Base-by-base conservation (phyloP, 1,139 yeast genomes). In the Suhomyces chickasaworum region DNA sequence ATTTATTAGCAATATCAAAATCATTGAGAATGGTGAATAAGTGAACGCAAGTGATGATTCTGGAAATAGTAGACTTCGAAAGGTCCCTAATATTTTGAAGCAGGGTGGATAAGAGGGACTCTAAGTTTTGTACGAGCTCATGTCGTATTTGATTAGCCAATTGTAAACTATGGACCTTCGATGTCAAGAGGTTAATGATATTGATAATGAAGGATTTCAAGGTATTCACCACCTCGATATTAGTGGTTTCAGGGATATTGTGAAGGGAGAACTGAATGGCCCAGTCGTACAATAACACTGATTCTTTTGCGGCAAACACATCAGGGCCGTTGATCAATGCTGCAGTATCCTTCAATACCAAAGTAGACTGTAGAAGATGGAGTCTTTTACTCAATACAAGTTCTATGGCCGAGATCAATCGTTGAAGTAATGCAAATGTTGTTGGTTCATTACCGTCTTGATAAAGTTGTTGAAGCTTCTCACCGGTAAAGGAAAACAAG, bases 11-110 rank as follows among this genome's bases (percentile, higher is more conserved):
- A 7, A 73, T 53, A 34, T 71, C 78, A 46, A 60, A 63, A 50
- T 73, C 77, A 49, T 70, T 68, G 18, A 74, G 47, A 4, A 73
- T 64, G 4, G 74, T 59, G 46, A 64, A 70, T 13, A 72, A 56
- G 45, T 73, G 75, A 3, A 65, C 60, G 0, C 58, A 45, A 3
- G 49, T 42, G 7, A 42, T 17, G 13, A 50, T 36, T 39, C 15
- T 42, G 35, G 37, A 31, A 13, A 16, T 30, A 21, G 32, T 35
- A 7, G 23, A 16, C 3, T 29, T 16, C 3, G 54, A 42, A 7
- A 44, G 37, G 5, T 42, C 47, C 15, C 47, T 40, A 39, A 56
- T 37, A 32, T 21, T 33, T 10, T 35, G 46, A 3, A 50, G 35
- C 32, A 29, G 32, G 2, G 32, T 7, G 12, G 29, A 13, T 23